Conservation (phyloP, 225 moss, liverwort and hornwort species). For the Sphagnum tenellum region DNA sequence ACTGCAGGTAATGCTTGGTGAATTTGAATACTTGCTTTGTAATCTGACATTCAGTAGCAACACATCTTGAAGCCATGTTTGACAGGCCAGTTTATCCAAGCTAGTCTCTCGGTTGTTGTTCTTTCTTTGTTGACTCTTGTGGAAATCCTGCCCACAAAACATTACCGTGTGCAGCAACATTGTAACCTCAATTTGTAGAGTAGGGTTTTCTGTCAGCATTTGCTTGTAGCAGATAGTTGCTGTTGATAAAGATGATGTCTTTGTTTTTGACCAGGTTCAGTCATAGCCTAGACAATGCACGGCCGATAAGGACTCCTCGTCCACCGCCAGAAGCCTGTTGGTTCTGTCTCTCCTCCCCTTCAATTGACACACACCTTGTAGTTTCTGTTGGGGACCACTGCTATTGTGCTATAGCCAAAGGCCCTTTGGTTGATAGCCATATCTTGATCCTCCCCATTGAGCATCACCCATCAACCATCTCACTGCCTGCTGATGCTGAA, state of each 20-base stretch:
- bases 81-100: too few species aligned
- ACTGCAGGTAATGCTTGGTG: slow-evolving; percentile 55
- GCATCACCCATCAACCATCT: slow-evolving; percentile 81
- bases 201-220: too few species aligned
- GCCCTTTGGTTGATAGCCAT: slow-evolving; percentile 79
- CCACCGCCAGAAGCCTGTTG: slow-evolving; percentile 83
- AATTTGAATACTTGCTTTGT: too few species aligned
- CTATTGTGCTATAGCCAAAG: slow-evolving; percentile 79
- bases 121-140: too few species aligned
- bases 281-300: slow-evolving; percentile 70
- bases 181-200: too few species aligned
- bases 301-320: slow-evolving; percentile 47
- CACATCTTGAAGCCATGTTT: too few species aligned
- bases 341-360: slow-evolving; percentile 98
- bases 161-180: too few species aligned
- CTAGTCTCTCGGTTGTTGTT: too few species aligned
- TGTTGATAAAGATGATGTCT: too few species aligned
- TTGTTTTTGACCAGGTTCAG: slow-evolving; percentile 42
- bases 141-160: too few species aligned
- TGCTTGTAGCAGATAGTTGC: too few species aligned
- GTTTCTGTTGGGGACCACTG: slow-evolving; percentile 89
- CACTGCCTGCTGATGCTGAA: slow-evolving; percentile 44
- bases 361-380: slow-evolving; percentile 77
- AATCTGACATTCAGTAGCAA: too few species aligned
- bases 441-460: slow-evolving; percentile 87